Base-by-base conservation (phyloP, 345 rosid species). In the Clausena lansium region DNA sequence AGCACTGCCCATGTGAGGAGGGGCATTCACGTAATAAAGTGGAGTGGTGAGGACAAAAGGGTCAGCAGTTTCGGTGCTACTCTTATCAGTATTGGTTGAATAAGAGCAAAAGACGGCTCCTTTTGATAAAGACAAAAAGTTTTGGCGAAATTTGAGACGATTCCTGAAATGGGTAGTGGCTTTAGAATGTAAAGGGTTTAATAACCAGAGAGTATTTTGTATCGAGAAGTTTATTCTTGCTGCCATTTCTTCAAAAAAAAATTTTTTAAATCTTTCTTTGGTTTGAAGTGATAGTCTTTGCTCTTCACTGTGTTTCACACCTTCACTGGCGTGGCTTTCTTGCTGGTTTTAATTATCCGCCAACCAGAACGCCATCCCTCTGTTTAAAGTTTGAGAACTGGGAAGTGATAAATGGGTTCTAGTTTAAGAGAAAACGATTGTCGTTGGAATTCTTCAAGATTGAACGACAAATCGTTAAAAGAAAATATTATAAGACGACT, bases 1-100 rank as follows among this genome's bases (percentile, higher is more conserved):
- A 39, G 99, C 99, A 80, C 99, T 93, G 33, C 99, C 99, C 99
- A 95, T 95, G 74, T 93, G 99, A 25, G 99, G 99, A 90, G 99
- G 97, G 81, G 99, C 99, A 88, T 95, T 95, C 5, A 95, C 98
- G 84, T 95, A 95, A 85, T 92, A 95, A 85, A 95, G 98, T 5
- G 98, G 99, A 77, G 99, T 93, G 2, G 99, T 90, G 76, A 95
- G 89, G 78, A 95, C 93, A 83, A 91, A 93, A 58, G 89, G 85
- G 59, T 86, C 87, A 3, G 78, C 78, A 2, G 84, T 74, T 15
- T 83, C 86, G 9, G 64, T 14, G 84, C 0, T 74, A 59, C 28
- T 52, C 45, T 35, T 54, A 66, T n/a, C 22, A 36, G 64, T 79
- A 52, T 74, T 81, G 91, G 78, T 76, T 13, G 86, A 71, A 81